Base-by-base conservation (phyloP, 2,329 filamentous ascomycete genomes). In the Apiospora kogelbergensis region DNA sequence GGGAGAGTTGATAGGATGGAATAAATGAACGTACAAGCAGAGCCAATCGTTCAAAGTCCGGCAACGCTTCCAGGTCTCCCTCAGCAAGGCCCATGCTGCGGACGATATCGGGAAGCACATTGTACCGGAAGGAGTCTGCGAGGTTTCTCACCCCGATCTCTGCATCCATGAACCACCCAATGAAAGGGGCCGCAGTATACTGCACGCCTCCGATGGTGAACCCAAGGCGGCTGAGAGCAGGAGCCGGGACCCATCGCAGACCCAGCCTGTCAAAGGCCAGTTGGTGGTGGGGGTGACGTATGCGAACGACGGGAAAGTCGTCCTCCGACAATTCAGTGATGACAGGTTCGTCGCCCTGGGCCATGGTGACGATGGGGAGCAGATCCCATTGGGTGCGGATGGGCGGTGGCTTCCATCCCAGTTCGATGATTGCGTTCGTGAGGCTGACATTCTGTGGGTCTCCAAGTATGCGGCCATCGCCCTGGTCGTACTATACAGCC, bases 91-190 rank as follows among this genome's bases (percentile, higher is more conserved):
- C 70, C n/a, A 76, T 67, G 13, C 67, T 72, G 53, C 70, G 42
- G 26, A 72, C 67, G 11, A 78, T 48, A 9, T 70, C 69, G 13
- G 76, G 73, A 20, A 78, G 69, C 17, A 67, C 70, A 60, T 77
- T 74, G 68, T 78, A 78, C 22, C 76, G 72, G 63, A 73, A 73
- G 17, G 67, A 37, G 44, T 78, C 76, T 13, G 71, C 75, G 37
- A 78, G 68, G 64, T 78, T 71, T 30, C 76, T 74, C 67, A 76
- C 69, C 6, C 76, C 75, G 37, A 78, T 77, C 68, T 78, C 76
- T 22, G 76, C 75, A 66, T 78, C 76, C 75, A 77, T 76, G 57
- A 76, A 77, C 76, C 75, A 77, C 33, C 75, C 76, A 15, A 76
- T 72, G 69, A 77, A 77, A 26, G 76, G 76, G 9, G 45, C 20